Percentiles rank a stretch among this genome's conserved stretches.
phyloP scores from a whole-genome alignment of 2,329 filamentous ascomycete genomes.

The Colletotrichum sp. region DNA sequence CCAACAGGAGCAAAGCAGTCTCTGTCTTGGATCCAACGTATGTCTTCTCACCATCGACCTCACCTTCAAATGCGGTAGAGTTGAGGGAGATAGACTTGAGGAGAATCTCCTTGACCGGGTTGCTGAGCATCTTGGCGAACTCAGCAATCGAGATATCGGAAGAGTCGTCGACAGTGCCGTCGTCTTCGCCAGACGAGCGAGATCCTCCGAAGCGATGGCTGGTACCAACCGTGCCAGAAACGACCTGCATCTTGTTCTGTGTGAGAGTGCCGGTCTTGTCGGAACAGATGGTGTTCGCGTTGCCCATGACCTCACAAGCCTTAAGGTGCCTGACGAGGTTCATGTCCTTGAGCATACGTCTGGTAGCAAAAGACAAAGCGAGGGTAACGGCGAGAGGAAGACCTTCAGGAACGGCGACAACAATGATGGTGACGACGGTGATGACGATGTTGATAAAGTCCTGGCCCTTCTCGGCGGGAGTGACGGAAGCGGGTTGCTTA shows the following conservation, averaged over 20 bases:
- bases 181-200: conserved; percentile 26
- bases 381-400: conserved; percentile 80
- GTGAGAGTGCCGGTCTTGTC: conserved; percentile 73
- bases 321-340: conserved; percentile 79
- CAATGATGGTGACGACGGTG: conserved; percentile 79
- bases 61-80: conserved; percentile 79
- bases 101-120: conserved; percentile 56
- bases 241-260: conserved; percentile 73
- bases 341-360: conserved; percentile 78
- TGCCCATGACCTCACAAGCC: conserved; percentile 83
- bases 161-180: conserved; percentile 31
- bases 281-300: conserved; percentile 73
- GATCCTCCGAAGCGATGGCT: conserved; percentile 58
- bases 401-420: conserved; percentile 80
- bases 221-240: conserved; percentile 64
- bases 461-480: conserved; percentile 78
- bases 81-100: conserved; percentile 67
- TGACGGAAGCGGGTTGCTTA: conserved; percentile 47
- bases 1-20: conserved; percentile 74
- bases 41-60: conserved; percentile 67
- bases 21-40: conserved; percentile 83
- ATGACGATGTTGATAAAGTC: conserved; percentile 79
- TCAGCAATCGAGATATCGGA: conserved; percentile 49
- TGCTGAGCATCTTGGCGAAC: conserved; percentile 49
- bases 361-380: conserved; percentile 78